phyloP scores from a whole-genome alignment of 441 rosid species.

The Pelargonium australe region DNA sequence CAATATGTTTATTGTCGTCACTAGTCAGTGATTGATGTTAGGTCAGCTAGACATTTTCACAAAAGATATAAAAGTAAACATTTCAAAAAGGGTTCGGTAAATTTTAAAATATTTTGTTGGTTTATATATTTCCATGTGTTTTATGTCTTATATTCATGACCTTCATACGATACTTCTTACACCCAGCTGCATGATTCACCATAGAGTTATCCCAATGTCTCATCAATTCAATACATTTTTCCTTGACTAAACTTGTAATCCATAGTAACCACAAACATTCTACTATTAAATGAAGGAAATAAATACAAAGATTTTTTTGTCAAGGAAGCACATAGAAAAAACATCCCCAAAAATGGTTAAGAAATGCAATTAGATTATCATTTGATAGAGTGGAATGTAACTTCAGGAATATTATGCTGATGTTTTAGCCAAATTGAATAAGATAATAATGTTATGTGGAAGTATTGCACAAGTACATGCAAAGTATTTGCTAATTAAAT shows the following conservation, averaged over 20 bases:
- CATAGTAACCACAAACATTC: not conserved
- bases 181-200: constrained; percentile 1
- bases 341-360: not conserved
- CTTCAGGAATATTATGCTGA: not conserved
- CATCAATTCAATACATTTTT: not conserved
- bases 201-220: constrained; percentile 4
- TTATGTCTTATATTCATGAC: not conserved
- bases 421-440: not conserved
- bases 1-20: constrained; percentile 22
- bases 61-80: not conserved
- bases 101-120: not conserved
- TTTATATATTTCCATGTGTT: not conserved
- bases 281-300: not conserved
- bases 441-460: not conserved
- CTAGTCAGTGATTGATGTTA: constrained; percentile 12
- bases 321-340: not conserved
- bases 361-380: not conserved
- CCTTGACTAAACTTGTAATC: not conserved
- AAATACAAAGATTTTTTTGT: not conserved
- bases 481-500: not conserved
- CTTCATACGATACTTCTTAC: not conserved
- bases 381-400: not conserved
- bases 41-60: not conserved
- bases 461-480: constrained; percentile 1
- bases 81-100: not conserved